These are phyloP conservation scores for Candida sojae DNA, from an alignment of 1,139 yeast genomes.

Conservation along the genomic window DNA sequence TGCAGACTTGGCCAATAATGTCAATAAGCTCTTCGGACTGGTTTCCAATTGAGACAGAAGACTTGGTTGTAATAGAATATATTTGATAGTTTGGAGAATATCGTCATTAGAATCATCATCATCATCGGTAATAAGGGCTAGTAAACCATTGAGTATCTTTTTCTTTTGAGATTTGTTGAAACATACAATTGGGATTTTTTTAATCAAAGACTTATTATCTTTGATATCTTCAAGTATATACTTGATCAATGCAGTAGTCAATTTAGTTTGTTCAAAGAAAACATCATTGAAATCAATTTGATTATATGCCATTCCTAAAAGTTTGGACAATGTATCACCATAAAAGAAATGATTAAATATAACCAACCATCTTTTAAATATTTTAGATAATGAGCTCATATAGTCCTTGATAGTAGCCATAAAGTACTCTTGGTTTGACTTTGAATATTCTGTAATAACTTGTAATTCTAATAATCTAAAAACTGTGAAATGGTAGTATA, in stretches of 20 bases:
- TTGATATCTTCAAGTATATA: conserved; percentile 12
- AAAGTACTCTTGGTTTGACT: conserved; percentile 22
- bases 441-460: conserved; percentile 20
- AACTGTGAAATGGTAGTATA: conserved; percentile 37
- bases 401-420: conserved; percentile 21
- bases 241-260: conserved; percentile 30
- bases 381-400: conserved; percentile 18
- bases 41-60: conserved; percentile 52
- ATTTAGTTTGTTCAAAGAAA: conserved; percentile 47
- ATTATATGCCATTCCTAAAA: conserved; percentile 6
- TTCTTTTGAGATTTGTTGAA: conserved; percentile 43
- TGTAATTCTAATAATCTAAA: conserved; percentile 53
- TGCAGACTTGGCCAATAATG: conserved; percentile 20
- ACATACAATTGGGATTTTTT: conserved; percentile 51
- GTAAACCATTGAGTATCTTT: conserved; percentile 35
- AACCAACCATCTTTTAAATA: conserved; percentile 59
- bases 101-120: conserved; percentile 4
- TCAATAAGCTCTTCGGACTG: conserved; percentile 27
- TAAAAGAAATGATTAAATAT: conserved; percentile 40
- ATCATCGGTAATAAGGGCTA: conserved; percentile 12
- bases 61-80: conserved; percentile 50
- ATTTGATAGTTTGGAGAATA: conserved; percentile 24
- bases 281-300: conserved; percentile 9
- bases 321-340: conserved; percentile 12
- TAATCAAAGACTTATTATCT: conserved; percentile 7